Base-by-base conservation (phyloP, 1,284 basidiomycete genomes). In the Meira miltonrushii region DNA sequence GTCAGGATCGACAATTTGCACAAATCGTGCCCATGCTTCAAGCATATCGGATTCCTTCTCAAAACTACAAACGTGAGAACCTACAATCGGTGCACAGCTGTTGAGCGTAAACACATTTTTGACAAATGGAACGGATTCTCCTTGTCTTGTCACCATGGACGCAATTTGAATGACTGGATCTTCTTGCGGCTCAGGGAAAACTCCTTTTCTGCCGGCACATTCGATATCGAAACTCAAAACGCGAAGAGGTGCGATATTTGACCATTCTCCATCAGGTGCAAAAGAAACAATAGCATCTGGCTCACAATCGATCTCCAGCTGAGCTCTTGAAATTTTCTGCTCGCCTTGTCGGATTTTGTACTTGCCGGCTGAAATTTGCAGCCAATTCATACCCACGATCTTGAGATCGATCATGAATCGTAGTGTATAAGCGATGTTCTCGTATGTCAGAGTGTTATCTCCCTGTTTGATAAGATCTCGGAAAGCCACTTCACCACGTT, bases 81-180 rank as follows among this genome's bases (percentile, higher is more conserved):
- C 75, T 39, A 78, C 75, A 50, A 78, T 78, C 58, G 75, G 71
- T 2, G 75, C 67, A 46, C 73, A 75, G 0, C 69, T 67, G 58
- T 76, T 76, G 61, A 78, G 68, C 2, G 75, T 78, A 33, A 77
- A 77, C 39, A 78, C 68, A 58, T 75, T 77, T 62, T 74, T 75
- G 59, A 78, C 67, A 49, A 78, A 78, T 1, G 75, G 75, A 12
- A 64, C 59, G 8, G 62, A 60, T 52, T 77, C 75, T 48, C 75
- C 75, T 49, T 78, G 75, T n/a, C 75, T 67, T 17, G 75, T 78
- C 53, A 78, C 75, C 75, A 78, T 78, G 55, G 68, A 70, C 28
- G 75, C 75, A 50, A 78, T 78, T 59, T 78, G 75, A 55, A 78
- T 78, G 62, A 78, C 75, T 5, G 75, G 75, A 44, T 78, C 75